Conservation (phyloP, 2,329 filamentous ascomycete species). For the Aspergillus pseudoterreus region DNA sequence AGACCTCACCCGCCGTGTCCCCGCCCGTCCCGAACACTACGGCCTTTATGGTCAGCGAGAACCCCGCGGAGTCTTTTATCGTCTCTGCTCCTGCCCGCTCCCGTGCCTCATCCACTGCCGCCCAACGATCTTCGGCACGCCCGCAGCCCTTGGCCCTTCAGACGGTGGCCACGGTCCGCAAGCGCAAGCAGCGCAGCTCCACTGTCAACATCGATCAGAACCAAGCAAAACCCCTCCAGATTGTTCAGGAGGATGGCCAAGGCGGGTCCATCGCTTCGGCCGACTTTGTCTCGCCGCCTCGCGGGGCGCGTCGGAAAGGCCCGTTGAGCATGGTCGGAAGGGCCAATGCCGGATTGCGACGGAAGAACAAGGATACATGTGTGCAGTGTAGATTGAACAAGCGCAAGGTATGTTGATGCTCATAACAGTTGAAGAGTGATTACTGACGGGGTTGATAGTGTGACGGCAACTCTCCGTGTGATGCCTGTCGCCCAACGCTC, state of each 20-base stretch:
- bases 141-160: slow-evolving; percentile 31
- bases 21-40: slow-evolving; percentile 25
- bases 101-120: slow-evolving; percentile 19
- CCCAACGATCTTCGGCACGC: slow-evolving; percentile 22
- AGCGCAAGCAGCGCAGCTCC: slow-evolving; percentile 32
- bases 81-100: slow-evolving; percentile 22
- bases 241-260: slow-evolving; percentile 43
- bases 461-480: slow-evolving; percentile 40
- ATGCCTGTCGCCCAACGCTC: slow-evolving; percentile 39
- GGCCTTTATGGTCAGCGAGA: slow-evolving; percentile 36
- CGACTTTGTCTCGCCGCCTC: slow-evolving; percentile 39
- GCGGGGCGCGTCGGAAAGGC: slow-evolving; percentile 42
- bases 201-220: slow-evolving; percentile 26
- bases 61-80: slow-evolving; percentile 27
- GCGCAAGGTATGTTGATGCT: slow-evolving; percentile 34
- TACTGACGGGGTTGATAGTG: slow-evolving; percentile 26
- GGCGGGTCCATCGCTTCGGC: slow-evolving; percentile 40
- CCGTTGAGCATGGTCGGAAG: slow-evolving; percentile 37
- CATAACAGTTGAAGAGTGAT: slow-evolving; percentile 2
- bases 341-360: slow-evolving; percentile 39
- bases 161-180: slow-evolving; percentile 28
- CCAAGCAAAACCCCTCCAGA: slow-evolving; percentile 34
- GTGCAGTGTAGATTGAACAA: slow-evolving; percentile 44
- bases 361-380: slow-evolving; percentile 44
- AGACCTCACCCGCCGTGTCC: slow-evolving; percentile 18